These are phyloP conservation scores for Jamesozyma spencerorum DNA, from an alignment of 805 yeast genomes.

Conservation along the genomic window DNA sequence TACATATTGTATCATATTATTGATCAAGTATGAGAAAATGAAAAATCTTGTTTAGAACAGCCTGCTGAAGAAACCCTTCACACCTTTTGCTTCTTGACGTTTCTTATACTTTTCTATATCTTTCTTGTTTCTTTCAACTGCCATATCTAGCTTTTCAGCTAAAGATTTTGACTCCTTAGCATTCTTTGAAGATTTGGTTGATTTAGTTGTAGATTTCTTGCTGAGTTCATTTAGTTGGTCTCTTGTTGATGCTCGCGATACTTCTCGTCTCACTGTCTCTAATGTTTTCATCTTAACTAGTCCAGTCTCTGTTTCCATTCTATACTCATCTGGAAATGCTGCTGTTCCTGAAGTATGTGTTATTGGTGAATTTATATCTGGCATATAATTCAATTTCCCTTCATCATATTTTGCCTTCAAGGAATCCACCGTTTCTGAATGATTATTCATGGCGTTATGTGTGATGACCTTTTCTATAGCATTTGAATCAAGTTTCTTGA, in stretches of 20 bases:
- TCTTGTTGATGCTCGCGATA: constrained; percentile 13
- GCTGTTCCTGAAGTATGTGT: constrained; percentile 6
- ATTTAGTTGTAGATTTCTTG: background rate
- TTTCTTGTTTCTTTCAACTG: constrained; percentile 28
- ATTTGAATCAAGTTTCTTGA: constrained; percentile 11
- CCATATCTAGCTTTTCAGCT: constrained; percentile 20
- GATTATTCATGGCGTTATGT: constrained; percentile 16
- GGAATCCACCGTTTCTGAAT: constrained; percentile 16
- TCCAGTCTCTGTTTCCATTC: constrained; percentile 57
- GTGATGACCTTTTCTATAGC: constrained; percentile 17
- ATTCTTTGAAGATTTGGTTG: background rate
- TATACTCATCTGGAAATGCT: constrained; percentile 59
- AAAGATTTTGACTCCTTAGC: constrained; percentile 7
- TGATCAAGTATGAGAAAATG: too few species aligned
- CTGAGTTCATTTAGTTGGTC: background rate
- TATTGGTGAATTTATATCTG: constrained; percentile 19
- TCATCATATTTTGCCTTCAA: constrained; percentile 13
- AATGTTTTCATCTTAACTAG: constrained; percentile 51
- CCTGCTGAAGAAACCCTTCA: constrained; percentile 20
- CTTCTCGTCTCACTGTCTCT: constrained; percentile 41
- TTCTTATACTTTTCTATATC: constrained; percentile 21
- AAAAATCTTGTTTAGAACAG: too few species aligned
- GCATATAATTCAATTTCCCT: constrained; percentile 8
- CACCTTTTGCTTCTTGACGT: constrained; percentile 15
- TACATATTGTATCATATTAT: too few species aligned